Conservation (phyloP, 805 yeast species). For the Kodamaea kaohsiungensis region DNA sequence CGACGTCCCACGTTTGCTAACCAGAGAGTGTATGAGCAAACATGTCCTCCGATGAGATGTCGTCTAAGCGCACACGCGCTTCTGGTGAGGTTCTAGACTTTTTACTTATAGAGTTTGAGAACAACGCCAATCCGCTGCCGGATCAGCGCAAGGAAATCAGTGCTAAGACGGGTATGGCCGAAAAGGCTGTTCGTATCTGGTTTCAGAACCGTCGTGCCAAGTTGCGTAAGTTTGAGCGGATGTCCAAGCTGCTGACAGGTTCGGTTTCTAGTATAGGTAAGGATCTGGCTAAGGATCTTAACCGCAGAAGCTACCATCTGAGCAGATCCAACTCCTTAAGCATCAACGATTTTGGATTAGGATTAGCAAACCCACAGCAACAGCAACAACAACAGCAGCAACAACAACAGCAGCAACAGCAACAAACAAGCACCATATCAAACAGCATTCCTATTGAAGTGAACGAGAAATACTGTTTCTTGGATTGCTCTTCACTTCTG, state of each 20-base stretch:
- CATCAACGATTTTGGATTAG: neutral
- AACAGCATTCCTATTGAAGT: conserved; percentile 47
- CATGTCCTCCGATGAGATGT: conserved; percentile 11
- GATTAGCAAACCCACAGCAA: neutral
- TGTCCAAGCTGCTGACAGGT: conserved; percentile 18
- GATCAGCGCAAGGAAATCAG: conserved; percentile 70
- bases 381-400: neutral
- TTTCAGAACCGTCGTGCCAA: conserved; percentile 87
- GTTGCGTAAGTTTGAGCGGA: conserved; percentile 62
- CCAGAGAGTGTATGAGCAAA: conserved; percentile 16
- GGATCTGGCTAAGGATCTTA: conserved; percentile 16
- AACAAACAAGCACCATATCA: neutral
- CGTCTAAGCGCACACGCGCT: conserved; percentile 62
- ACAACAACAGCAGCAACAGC: neutral
- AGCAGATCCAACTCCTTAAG: conserved; percentile 1
- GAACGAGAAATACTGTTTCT: conserved; percentile 67
- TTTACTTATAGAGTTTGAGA: conserved; percentile 66
- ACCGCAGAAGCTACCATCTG: neutral
- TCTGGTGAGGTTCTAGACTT: conserved; percentile 77
- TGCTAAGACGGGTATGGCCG: conserved; percentile 75
- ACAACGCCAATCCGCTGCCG: conserved; percentile 75
- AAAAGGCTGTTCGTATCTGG: conserved; percentile 89
- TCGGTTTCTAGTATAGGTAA: neutral
- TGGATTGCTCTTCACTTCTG: conserved; percentile 66
- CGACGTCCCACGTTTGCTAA: conserved; percentile 10